phyloP scores from a whole-genome alignment of 805 yeast genomes.

The Martiniozyma abietophila region DNA sequence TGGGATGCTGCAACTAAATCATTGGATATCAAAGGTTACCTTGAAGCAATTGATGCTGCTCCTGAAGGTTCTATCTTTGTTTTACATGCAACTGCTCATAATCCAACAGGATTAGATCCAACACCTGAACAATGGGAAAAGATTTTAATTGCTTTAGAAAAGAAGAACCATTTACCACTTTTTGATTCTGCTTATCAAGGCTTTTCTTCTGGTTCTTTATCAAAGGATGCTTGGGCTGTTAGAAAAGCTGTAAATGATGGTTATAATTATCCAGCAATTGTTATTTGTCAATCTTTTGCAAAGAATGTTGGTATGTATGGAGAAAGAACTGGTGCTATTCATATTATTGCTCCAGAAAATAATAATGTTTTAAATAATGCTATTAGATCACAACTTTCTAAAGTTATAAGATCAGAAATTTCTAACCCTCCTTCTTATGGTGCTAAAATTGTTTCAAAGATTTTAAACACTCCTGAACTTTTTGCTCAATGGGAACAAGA shows the following conservation, averaged over 20 bases:
- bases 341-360: conserved; percentile 48
- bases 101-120: conserved; percentile 97
- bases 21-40: conserved; percentile 61
- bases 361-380: conserved; percentile 40
- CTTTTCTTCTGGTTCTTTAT: conserved; percentile 83
- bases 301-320: conserved; percentile 97
- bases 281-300: conserved; percentile 92
- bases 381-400: conserved; percentile 65
- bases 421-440: conserved; percentile 96
- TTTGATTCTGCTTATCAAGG: conserved; percentile 98
- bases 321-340: conserved; percentile 93
- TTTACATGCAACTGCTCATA: conserved; percentile 94
- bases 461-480: conserved; percentile 59
- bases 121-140: conserved; percentile 68
- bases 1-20: conserved; percentile 69
- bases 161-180: conserved; percentile 62
- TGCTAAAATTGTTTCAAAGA: conserved; percentile 76
- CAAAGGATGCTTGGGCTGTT: conserved; percentile 76
- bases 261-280: conserved; percentile 42
- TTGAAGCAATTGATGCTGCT: conserved; percentile 54
- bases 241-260: conserved; percentile 48
- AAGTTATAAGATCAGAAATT: conserved; percentile 70
- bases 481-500: conserved; percentile 76
- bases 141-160: conserved; percentile 54
- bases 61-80: conserved; percentile 70